Base-by-base conservation (phyloP, 73 alveolate genomes). In the Effrenium voratum region DNA sequence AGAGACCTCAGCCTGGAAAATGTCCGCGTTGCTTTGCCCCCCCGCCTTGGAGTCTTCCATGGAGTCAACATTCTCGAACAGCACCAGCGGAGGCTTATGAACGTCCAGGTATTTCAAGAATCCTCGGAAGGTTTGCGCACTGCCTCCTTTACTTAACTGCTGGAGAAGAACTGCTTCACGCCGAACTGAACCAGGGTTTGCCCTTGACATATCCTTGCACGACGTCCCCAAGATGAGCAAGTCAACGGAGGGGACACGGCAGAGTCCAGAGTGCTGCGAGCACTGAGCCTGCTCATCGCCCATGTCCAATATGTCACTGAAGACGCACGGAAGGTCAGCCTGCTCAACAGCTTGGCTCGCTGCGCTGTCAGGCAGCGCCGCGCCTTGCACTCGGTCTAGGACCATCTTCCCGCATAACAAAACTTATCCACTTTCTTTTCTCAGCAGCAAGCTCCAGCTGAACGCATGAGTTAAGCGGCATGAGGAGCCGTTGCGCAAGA, bases 51-150 rank as follows among this genome's bases (percentile, higher is more conserved):
- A 44, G 19, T 80, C 91, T 28, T 80, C 91, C 43, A 80, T 80
- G 73, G 91, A 44, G 30, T 80, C 91, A 44, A 80, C 91, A 32
- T 80, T 80, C 91, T 80, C 91, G 72, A 80, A 80, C 12, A 80
- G 91, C 5, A 80, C 72, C 34, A 80, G 40, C 46, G 72, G 45
- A 22, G 91, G 91, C 16, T n/a, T 22, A 2, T 45, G 22, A 19
- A 12, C 49, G n/a, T 19, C 30, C 46, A 80, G 45, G 13, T 30
- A 47, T 6, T 30, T 8, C 28, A 46, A 24, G 59, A 80, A 16
- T 32, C 91, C 91, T 30, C 28, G 66, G 46, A 80, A 80, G 1
- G 91, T 80, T 32, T 80, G 91, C 16, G 91, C 91, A 44, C 68
- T 43, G 60, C 91, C 91, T 6, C 91, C 91, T 30, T 46, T 45